Evolutionary conservation across 1,139 yeast genomes (phyloP).

Genomic region (Zygotorulaspora mrakii): DNA sequence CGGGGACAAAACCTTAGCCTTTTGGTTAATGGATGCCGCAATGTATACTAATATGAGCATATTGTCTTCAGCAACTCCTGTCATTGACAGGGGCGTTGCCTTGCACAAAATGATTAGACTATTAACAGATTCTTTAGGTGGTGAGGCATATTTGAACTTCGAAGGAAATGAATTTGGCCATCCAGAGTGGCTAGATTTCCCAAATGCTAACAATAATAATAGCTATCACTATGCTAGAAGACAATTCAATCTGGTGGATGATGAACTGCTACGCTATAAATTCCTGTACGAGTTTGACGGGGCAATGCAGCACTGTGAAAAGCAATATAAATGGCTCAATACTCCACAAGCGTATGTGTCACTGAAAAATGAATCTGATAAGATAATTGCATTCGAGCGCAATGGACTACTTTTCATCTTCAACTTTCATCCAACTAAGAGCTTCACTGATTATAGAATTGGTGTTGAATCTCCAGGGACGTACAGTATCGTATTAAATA

Average conservation of each 20-base stretch:
- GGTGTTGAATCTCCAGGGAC: constrained; percentile 81
- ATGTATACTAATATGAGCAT: constrained; percentile 96
- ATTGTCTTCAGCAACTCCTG: constrained; percentile 65
- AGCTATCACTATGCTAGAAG: constrained; percentile 93
- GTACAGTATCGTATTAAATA: constrained; percentile 68
- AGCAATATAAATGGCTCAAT: constrained; percentile 65
- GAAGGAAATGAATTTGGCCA: constrained; percentile 99
- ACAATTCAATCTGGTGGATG: constrained; percentile 83
- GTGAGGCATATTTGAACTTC: constrained; percentile 92
- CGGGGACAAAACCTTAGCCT: constrained; percentile 94
- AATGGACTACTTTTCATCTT: constrained; percentile 80
- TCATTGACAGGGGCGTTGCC: constrained; percentile 83
- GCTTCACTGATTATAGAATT: constrained; percentile 80
- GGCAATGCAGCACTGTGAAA: constrained; percentile 77
- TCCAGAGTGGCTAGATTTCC: constrained; percentile 98
- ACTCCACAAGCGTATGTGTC: constrained; percentile 83
- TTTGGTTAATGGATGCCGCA: constrained; percentile 98
- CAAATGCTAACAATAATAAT: constrained; percentile 81
- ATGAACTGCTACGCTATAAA: constrained; percentile 73
- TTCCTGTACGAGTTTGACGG: constrained; percentile 74
- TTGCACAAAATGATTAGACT: constrained; percentile 87
- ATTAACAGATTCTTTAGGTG: constrained; percentile 83
- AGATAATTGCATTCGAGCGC: constrained; percentile 83
- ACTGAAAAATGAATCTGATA: constrained; percentile 81
- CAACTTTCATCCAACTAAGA: constrained; percentile 82